Conservation (phyloP, 805 yeast species). For the Kodamaea restingae region DNA sequence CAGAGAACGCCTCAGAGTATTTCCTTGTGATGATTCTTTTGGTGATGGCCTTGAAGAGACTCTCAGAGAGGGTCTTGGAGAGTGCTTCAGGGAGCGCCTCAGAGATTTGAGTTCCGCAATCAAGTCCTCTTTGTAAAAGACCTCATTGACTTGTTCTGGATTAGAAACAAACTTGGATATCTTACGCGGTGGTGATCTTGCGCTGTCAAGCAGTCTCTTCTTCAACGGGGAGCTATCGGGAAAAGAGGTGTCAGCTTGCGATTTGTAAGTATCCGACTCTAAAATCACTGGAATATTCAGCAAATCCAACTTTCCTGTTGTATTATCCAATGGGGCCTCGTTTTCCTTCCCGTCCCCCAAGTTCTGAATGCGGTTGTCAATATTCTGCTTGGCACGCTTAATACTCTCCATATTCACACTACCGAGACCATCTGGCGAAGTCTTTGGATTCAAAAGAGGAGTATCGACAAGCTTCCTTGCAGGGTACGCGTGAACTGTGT, state of each 20-base stretch:
- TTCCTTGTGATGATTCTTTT: not conserved
- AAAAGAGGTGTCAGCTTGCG: slow-evolving; percentile 4
- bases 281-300: not conserved
- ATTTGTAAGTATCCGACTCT: not conserved
- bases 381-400: slow-evolving; percentile 3
- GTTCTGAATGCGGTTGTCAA: slow-evolving; percentile 5
- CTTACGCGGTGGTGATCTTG: slow-evolving; percentile 12
- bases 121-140: slow-evolving; percentile 22
- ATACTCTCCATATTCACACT: slow-evolving; percentile 3
- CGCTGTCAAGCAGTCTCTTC: slow-evolving; percentile 8
- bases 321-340: slow-evolving; percentile 3
- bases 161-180: slow-evolving; percentile 22
- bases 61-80: slow-evolving; percentile 2
- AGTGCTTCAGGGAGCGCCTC: not conserved
- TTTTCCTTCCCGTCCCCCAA: slow-evolving; percentile 5
- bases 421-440: slow-evolving; percentile 11
- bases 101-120: slow-evolving; percentile 17
- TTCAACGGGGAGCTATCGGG: slow-evolving; percentile 17
- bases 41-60: slow-evolving; percentile 1
- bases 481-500: slow-evolving; percentile 12
- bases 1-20: slow-evolving; percentile 2
- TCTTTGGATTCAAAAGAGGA: slow-evolving; percentile 12
- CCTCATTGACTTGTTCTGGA: slow-evolving; percentile 16
- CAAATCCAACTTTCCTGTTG: not conserved
- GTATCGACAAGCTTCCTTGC: slow-evolving; percentile 12